Percentiles rank a stretch among this genome's conserved stretches.
phyloP scores from a whole-genome alignment of 2,329 filamentous ascomycete species.

The Chrysoporthe cubensis region DNA sequence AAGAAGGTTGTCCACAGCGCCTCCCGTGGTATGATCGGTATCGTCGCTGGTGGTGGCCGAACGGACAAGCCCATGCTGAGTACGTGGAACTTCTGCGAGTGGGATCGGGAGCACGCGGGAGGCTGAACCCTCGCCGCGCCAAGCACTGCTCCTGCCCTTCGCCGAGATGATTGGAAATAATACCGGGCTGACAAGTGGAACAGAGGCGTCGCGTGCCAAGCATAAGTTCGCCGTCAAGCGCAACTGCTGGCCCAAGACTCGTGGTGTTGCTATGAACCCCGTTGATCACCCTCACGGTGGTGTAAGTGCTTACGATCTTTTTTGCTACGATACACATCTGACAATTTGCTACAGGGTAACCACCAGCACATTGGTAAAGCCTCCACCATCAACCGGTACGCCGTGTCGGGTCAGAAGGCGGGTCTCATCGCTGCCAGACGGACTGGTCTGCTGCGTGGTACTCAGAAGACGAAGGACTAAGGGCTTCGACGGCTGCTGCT shows the following conservation, averaged over 20 bases:
- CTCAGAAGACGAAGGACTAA: constrained; percentile 99
- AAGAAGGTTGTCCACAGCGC: constrained; percentile 98
- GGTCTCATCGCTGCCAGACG: constrained; percentile 99
- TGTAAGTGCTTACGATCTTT: constrained; percentile 54
- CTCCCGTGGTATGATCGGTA: constrained; percentile 98
- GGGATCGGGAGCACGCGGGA: constrained; percentile 20
- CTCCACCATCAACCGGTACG: constrained; percentile 98
- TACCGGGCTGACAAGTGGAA: constrained; percentile 47
- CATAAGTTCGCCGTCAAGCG: constrained; percentile 99
- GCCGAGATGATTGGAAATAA: not conserved
- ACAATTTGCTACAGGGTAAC: constrained; percentile 74
- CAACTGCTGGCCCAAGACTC: constrained; percentile 99
- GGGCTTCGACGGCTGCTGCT: constrained; percentile 52
- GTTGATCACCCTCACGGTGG: constrained; percentile 98
- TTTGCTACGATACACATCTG: constrained; percentile 39
- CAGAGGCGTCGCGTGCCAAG: constrained; percentile 99
- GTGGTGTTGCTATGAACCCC: constrained; percentile 99
- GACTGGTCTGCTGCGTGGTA: constrained; percentile 99
- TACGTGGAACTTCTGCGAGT: constrained; percentile 49
- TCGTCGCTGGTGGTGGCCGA: constrained; percentile 98
- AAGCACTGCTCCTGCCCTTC: constrained; percentile 1
- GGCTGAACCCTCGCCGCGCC: not conserved
- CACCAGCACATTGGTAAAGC: constrained; percentile 99
- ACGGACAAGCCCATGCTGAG: constrained; percentile 99
- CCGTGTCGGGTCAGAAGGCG: constrained; percentile 98